Conservation (phyloP, 768 basidiomycete species). For the Hirschioporus abietinus region DNA sequence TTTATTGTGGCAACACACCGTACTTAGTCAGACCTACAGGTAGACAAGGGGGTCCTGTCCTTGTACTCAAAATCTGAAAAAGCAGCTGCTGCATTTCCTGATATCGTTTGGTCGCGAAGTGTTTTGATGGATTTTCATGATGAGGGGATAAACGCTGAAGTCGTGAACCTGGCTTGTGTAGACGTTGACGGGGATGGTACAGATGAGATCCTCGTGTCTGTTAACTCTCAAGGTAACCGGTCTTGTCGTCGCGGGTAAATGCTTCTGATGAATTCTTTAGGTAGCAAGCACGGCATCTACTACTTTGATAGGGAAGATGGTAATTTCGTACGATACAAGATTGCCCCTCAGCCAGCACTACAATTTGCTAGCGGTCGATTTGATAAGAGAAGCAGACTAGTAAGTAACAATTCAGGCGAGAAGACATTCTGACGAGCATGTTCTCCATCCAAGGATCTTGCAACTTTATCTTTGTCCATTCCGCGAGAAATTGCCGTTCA, state of each 20-base stretch:
- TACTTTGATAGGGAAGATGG: not conserved
- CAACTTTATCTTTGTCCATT: not conserved
- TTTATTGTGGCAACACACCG: not conserved
- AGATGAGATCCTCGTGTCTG: conserved; percentile 1
- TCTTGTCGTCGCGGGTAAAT: not conserved
- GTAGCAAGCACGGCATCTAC: not conserved
- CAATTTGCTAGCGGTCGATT: not conserved
- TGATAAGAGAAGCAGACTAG: not conserved
- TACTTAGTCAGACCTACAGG: not conserved
- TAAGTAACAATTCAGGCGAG: not conserved
- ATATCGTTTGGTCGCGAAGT: not conserved
- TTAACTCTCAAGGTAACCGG: not conserved
- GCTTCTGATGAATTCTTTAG: not conserved
- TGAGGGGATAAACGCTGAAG: not conserved
- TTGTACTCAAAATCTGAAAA: not conserved
- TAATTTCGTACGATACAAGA: conserved; percentile 1
- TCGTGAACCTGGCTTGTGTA: not conserved
- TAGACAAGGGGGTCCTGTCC: not conserved
- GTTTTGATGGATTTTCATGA: not conserved
- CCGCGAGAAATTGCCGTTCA: conserved; percentile 2
- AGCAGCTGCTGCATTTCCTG: not conserved
- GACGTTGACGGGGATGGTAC: conserved; percentile 1
- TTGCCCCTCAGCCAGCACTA: not conserved
- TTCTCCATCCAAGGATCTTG: not conserved
- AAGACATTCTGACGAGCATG: not conserved